Base-by-base conservation (phyloP, 2,329 filamentous ascomycete species). In the Hymenoscyphus linearis region DNA sequence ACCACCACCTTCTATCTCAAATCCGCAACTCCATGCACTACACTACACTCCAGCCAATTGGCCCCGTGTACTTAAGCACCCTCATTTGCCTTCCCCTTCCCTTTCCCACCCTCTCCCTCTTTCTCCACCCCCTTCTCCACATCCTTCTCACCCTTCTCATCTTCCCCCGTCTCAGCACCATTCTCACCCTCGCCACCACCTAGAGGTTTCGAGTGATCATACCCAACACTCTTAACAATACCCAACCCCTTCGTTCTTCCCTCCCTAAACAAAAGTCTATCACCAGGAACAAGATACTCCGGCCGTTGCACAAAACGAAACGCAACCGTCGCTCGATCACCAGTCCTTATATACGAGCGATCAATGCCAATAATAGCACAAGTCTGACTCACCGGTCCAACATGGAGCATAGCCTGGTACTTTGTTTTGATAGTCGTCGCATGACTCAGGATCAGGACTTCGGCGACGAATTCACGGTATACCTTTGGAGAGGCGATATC, bases 341-440 rank as follows among this genome's bases (percentile, higher is more conserved):
- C 95, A 0, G 93, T 97, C 7, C 95, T 86, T 66, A 99, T 97
- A 70, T 93, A 95, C 27, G 90, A 89, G n/a, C 93, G 87, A 73
- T 99, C 95, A 67, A 99, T 95, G 71, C 97, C 95, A 70, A 99
- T 96, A 72, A 99, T 97, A 12, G 92, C 87, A 72, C 95, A 99
- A 0, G 95, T 99, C 77, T 99, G 95, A 47, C 89, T 91, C 52
- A 99, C 90, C 0, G 95, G 90, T 0, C 95, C 95, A 4, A 99
- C 93, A 70, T 99, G 95, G 25, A 99, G 82, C 93, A 98, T 99
- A 0, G 95, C 95, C 78, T 99, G 95, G 68, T 99, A 99, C 70
- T 92, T 93, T 0, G 87, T 91, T 75, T 96, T 95, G 75, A 99
- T 99, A 52, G 95, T 99, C 0, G 95, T 99, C 0, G 93, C 92